Evolutionary conservation across 2,329 filamentous ascomycete genomes (phyloP), one percentile per base, ranked within the genome.

Genomic region (Fusarium pseudograminearum): DNA sequence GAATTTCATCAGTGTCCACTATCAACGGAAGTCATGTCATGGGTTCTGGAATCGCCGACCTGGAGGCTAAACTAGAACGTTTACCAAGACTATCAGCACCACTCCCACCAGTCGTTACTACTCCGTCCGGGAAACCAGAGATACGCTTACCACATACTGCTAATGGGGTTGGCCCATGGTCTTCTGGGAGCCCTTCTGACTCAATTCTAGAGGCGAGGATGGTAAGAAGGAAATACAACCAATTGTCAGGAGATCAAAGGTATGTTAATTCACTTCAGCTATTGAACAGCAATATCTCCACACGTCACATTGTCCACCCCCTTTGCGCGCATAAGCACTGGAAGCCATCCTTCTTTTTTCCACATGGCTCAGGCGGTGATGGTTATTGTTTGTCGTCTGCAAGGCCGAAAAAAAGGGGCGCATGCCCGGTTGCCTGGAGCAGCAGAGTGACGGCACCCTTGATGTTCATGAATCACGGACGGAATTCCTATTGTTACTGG

Each of bases 1-100:
- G 85, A 38, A 80, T 86, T 51, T 87, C 86, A 3, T 88, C 86
- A 1, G 79, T 83, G 44, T 87, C 86, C 3, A 87, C 85, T 0
- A 78, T 84, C 24, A 82, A 82, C 52, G 82, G 82, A 12, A 75
- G 79, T 10, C 79, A 80, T 58, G 74, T 77, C 15, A 72, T 80
- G 41, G 75, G 74, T 16, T 71, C 77, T 12, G 74, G 79, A 8
- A 66, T 79, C 22, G 75, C 78, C 24, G 82, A 85, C 45, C 76
- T 81, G 20, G 82, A 84, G 52, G 75, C 78, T 22, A 81, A 77
- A 59, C 66, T 78, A 41, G 77, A 76, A 15, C 71, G 75, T 40
- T 61, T 72, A 46, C 70, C 74, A 34, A 74, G 72, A 33, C 38
- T 72, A 45, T 69, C 69, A 47, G 63, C 58, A 33, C 63, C 67